These are phyloP conservation scores for Moelleriella libera DNA, from an alignment of 2,329 filamentous ascomycete genomes.

Conservation along the genomic window DNA sequence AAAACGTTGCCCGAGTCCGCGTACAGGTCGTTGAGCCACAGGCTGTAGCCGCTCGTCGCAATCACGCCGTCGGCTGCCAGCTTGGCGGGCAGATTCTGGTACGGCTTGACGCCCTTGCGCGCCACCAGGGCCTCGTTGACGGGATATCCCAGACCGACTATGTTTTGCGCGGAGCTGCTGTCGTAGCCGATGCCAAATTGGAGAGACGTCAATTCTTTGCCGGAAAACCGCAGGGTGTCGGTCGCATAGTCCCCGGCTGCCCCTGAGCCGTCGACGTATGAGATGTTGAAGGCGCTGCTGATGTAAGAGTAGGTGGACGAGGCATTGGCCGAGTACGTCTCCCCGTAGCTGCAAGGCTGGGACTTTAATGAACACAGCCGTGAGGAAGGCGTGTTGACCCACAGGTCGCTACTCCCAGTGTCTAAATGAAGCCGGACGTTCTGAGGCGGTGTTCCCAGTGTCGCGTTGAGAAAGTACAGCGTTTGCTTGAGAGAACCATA, in stretches of 20 bases:
- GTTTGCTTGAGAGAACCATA: slow-evolving; percentile 30
- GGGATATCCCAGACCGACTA: slow-evolving; percentile 74
- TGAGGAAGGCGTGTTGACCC: slow-evolving; percentile 55
- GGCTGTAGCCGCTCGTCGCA: slow-evolving; percentile 53
- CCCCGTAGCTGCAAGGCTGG: slow-evolving; percentile 43
- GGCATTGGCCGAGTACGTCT: slow-evolving; percentile 53
- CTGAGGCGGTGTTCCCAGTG: slow-evolving; percentile 48
- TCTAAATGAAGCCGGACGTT: slow-evolving; percentile 45
- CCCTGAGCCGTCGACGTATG: slow-evolving; percentile 70
- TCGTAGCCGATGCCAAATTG: slow-evolving; percentile 64
- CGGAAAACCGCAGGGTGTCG: slow-evolving; percentile 53
- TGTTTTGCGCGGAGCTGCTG: slow-evolving; percentile 49
- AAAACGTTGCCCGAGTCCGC: slow-evolving; percentile 52
- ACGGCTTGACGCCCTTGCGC: slow-evolving; percentile 36
- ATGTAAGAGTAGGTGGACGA: slow-evolving; percentile 68
- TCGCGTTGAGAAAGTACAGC: slow-evolving; percentile 49
- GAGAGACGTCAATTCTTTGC: slow-evolving; percentile 35
- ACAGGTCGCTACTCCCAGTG: slow-evolving; percentile 56
- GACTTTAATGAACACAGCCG: slow-evolving; percentile 35
- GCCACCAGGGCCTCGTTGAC: slow-evolving; percentile 64
- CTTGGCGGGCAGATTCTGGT: slow-evolving; percentile 55
- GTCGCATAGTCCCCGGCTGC: slow-evolving; percentile 68
- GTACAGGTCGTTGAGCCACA: slow-evolving; percentile 63
- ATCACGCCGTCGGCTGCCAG: slow-evolving; percentile 48
- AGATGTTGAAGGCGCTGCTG: slow-evolving; percentile 70